Percentiles rank a stretch among this genome's conserved stretches.
phyloP scores from a whole-genome alignment of 2,329 filamentous ascomycete genomes.

The Cordyceps cicadae region DNA sequence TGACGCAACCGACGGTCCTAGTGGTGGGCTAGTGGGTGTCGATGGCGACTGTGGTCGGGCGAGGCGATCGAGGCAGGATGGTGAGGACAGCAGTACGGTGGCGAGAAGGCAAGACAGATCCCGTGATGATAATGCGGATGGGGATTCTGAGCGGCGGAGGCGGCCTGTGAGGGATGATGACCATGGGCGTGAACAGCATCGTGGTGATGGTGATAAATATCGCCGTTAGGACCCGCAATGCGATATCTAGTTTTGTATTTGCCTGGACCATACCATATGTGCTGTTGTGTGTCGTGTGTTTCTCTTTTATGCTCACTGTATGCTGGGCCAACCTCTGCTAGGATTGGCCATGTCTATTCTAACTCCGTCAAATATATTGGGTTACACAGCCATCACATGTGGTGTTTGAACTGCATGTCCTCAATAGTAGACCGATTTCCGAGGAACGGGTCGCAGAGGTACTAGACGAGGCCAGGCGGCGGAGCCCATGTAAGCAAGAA shows the following conservation, averaged over 20 bases:
- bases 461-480: too few relatives aligned
- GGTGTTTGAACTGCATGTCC: too few relatives aligned
- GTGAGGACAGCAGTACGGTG: not conserved
- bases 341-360: too few relatives aligned
- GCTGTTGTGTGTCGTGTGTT: not conserved
- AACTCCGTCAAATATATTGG: not conserved
- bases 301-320: not conserved
- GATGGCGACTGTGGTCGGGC: not conserved
- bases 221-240: not conserved
- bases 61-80: not conserved
- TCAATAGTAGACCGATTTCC: too few relatives aligned
- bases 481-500: too few relatives aligned
- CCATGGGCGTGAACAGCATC: constrained; percentile 18
- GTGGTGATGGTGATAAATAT: constrained; percentile 16
- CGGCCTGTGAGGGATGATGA: constrained; percentile 15
- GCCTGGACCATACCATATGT: not conserved
- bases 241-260: not conserved
- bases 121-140: not conserved
- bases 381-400: not conserved
- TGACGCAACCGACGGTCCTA: not conserved
- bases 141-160: constrained; percentile 21
- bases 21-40: not conserved
- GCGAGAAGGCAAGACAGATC: not conserved
- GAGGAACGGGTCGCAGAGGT: too few relatives aligned
- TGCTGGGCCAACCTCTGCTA: not conserved